Evolutionary conservation across 2,329 filamentous ascomycete genomes (phyloP), one percentile per base, ranked within the genome.

Genomic region (Talaromyces marneffei): DNA sequence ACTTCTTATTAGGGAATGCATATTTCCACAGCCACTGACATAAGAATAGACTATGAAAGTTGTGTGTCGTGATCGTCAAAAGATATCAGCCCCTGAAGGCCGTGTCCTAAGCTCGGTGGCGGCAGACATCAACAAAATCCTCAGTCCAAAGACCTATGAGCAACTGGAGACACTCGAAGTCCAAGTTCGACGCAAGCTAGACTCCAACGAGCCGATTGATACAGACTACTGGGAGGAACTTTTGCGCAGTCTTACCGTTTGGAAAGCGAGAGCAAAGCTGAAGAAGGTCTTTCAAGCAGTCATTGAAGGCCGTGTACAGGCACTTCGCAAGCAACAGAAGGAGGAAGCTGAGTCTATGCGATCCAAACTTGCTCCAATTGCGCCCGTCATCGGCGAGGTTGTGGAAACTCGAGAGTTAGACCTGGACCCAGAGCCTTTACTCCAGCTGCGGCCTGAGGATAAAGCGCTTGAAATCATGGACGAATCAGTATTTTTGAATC

Each of bases 141-240:
- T 99, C 10, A 84, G 85, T 3, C 91, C 92, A 8, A 99, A 99
- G 78, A 85, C 87, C 16, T 87, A 91, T 68, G 88, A 91, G 68
- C 90, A 97, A 74, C 81, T 99, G n/a, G 88, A 92, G 71, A 84
- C 84, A 18, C 80, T 99, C 54, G 93, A 99, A 76, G 85, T 82
- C 65, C 92, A 97, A 77, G 94, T 99, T 74, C 87, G 86, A 72
- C 80, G 82, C 16, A 99, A 99, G 78, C 79, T 99, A 53, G 83
- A 87, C 57, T 95, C 91, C 7, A 88, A 96, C 71, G 92, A 97
- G 71, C 87, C 90, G 9, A 93, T 99, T 66, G 94, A 99, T 74
- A 91, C 90, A 2, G 94, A 99, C 76, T 99, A 97, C 74, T 99
- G 94, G 94, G 91, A 96, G 72, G 91, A 96, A 72, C 81, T 99